These are phyloP conservation scores for Sphagnum magellanicum DNA, from an alignment of 228 moss, liverwort and hornwort species.

Conservation along the genomic window DNA sequence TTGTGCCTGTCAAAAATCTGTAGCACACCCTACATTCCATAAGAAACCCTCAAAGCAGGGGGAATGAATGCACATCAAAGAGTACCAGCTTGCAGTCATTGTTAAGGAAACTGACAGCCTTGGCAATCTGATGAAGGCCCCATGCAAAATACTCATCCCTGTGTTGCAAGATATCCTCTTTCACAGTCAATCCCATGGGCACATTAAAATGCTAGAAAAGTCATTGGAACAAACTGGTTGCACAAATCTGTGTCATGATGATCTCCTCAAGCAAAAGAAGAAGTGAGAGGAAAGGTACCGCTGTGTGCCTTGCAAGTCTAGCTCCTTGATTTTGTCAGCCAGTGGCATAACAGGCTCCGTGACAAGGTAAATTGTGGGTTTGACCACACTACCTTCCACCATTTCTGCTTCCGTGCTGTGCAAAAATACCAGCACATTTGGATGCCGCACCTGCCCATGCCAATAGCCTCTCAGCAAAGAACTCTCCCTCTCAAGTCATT, in stretches of 20 bases:
- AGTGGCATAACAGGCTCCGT: constrained; percentile 93
- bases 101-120: constrained; percentile 93
- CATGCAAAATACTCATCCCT: constrained; percentile 98
- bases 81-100: constrained; percentile 96
- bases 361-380: constrained; percentile 85
- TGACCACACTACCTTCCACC: constrained; percentile 58
- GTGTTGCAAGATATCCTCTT: constrained; percentile 10
- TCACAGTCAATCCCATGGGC: constrained; percentile 14
- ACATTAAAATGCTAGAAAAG: not conserved
- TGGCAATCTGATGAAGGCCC: constrained; percentile 91
- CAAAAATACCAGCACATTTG: constrained; percentile 81
- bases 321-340: constrained; percentile 82
- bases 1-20: not conserved
- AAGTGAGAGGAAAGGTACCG: constrained; percentile 20
- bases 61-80: constrained; percentile 6
- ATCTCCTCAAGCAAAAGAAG: not conserved
- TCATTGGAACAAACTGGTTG: not conserved
- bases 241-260: not conserved
- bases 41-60: not conserved
- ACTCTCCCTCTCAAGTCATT: too few species aligned
- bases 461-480: not conserved
- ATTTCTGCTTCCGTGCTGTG: constrained; percentile 81
- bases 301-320: constrained; percentile 84
- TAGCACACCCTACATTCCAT: not conserved
- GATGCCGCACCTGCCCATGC: constrained; percentile 82